Conservation (phyloP, 2,329 filamentous ascomycete species). For the Epichloe sp. region DNA sequence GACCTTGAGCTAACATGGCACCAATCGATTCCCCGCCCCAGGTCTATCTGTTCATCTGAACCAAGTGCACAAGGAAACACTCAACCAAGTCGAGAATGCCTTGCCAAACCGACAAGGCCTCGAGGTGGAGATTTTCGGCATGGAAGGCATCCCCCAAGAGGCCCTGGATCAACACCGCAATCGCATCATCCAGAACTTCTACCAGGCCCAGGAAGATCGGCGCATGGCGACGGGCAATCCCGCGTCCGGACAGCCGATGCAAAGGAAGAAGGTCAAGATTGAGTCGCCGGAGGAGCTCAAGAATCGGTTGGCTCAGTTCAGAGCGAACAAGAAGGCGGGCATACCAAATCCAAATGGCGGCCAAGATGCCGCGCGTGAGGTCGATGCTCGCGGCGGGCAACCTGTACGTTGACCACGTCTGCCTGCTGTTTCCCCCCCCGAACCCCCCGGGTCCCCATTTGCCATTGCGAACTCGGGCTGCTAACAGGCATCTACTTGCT, state of each 20-base stretch:
- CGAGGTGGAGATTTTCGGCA: conserved; percentile 93
- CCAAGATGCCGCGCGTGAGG: not conserved
- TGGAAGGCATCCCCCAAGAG: conserved; percentile 84
- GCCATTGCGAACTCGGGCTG: not conserved
- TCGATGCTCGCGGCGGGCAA: conserved; percentile 11
- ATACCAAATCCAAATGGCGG: conserved; percentile 1
- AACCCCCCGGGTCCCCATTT: not conserved
- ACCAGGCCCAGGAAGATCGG: conserved; percentile 72
- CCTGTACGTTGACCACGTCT: conserved; percentile 10
- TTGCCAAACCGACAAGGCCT: conserved; percentile 73
- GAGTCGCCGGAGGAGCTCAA: conserved; percentile 69
- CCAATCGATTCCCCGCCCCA: conserved; percentile 21
- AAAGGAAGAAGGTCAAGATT: conserved; percentile 57
- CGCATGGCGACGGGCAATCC: conserved; percentile 76
- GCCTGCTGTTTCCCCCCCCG: no score
- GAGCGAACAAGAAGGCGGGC: conserved; percentile 39
- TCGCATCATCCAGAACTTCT: conserved; percentile 73
- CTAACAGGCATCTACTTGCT: not conserved
- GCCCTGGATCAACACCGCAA: conserved; percentile 73
- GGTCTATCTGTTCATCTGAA: conserved; percentile 95
- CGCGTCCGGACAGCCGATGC: conserved; percentile 47
- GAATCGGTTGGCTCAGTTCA: conserved; percentile 65
- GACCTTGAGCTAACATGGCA: not conserved
- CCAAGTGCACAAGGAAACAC: conserved; percentile 92
- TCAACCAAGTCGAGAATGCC: conserved; percentile 82